These are phyloP conservation scores for Diutina ranongensis DNA, from an alignment of 1,139 yeast genomes.

Conservation along the genomic window DNA sequence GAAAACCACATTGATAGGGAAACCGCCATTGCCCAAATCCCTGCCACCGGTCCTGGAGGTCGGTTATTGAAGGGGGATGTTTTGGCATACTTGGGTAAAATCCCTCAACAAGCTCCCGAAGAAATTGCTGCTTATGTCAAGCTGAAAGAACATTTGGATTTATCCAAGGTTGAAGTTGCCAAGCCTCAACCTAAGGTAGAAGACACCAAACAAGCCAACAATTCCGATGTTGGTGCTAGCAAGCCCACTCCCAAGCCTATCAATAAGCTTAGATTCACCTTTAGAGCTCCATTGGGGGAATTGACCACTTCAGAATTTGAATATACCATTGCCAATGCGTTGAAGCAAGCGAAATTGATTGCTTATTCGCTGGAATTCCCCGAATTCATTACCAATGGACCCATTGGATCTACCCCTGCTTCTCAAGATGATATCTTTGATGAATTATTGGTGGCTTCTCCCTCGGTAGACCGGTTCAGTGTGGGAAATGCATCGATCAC, in stretches of 20 bases:
- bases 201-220: constrained; percentile 9
- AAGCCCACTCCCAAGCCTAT: not conserved
- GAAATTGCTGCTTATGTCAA: constrained; percentile 46
- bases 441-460: constrained; percentile 47
- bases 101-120: constrained; percentile 41
- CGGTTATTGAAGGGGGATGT: constrained; percentile 86
- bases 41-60: constrained; percentile 85
- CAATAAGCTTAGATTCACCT: not conserved
- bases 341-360: not conserved
- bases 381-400: constrained; percentile 26
- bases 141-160: constrained; percentile 56
- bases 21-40: constrained; percentile 60
- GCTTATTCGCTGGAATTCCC: constrained; percentile 32
- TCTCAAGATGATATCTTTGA: constrained; percentile 51
- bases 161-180: constrained; percentile 54
- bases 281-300: constrained; percentile 1
- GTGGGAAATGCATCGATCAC: constrained; percentile 24
- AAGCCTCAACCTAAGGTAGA: constrained; percentile 26
- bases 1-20: constrained; percentile 50
- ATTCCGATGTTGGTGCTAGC: constrained; percentile 9
- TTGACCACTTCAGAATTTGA: not conserved
- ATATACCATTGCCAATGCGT: not conserved
- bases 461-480: constrained; percentile 45
- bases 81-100: constrained; percentile 68
- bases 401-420: constrained; percentile 21